Base-by-base conservation (phyloP, 2,329 filamentous ascomycete genomes). In the Pyrenochaeta sp. region DNA sequence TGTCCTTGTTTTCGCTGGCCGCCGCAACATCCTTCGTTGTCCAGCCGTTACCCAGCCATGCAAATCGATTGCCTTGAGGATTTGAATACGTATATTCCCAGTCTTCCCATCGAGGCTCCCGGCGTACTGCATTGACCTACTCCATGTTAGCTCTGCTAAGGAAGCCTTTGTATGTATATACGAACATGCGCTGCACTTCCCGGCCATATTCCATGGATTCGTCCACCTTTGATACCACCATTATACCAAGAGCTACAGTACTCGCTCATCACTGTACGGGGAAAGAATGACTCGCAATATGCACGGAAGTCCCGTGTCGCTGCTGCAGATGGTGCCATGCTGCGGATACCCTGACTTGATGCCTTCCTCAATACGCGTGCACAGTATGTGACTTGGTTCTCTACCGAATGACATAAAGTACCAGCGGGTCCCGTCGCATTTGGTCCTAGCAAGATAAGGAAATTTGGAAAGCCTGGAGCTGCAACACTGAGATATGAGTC, bases 171-270 rank as follows among this genome's bases (percentile, higher is more conserved):
- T 2, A 15, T 19, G 5, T 39, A 19, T 12, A 39, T n/a, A 39
- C 36, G 36, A 12, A 39, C 36, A 39, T 39, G 36, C 13, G 0
- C 82, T 78, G 0, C 86, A 64, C 86, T 89, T 0, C 88, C 88
- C 0, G 89, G 89, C 84, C 89, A 91, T 15, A 89, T 70, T 0
- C 87, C 88, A 61, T 90, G 86, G 25, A 91, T 85, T 7, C 87
- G 77, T 0, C 81, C 84, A 0, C 88, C 88, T 0, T 87, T 83
- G 19, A 55, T 54, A 5, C 75, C 74, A 12, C 88, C 85, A 59
- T 91, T 91, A 57, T 88, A 89, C 89, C 89, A 91, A 0, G 85
- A 88, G 54, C 84, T 86, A 71, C 89, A 91, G 58, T 85, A 83
- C 50, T 87, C 85, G 1, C 80, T 79, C 56, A 87, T 74, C 51